Evolutionary conservation across 2,329 filamentous ascomycete genomes (phyloP), one percentile per base, ranked within the genome.

Genomic region (Neodidymelliopsis sp.): DNA sequence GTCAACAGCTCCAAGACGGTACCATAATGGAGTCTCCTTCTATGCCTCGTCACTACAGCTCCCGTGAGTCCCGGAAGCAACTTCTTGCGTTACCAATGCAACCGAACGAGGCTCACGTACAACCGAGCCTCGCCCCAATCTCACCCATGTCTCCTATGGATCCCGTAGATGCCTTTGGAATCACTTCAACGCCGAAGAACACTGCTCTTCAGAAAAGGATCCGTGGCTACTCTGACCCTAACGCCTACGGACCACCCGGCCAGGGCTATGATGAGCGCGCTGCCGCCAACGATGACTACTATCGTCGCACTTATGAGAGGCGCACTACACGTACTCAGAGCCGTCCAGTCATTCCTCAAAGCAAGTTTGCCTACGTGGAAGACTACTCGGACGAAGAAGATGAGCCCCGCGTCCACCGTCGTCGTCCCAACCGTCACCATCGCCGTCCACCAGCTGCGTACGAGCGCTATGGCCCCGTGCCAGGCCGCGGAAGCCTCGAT

Each of bases 331-430:
- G 50, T 7, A 45, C 51, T 2, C 46, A 52, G 16, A 34, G 29
- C 18, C 41, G 50, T 6, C 45, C 43, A 8, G 30, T 51, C 2
- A 34, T 49, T 9, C 18, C 36, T 10, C 50, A 49, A 13, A 54
- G 55, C 29, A 41, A 33, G 11, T 28, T 39, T 7, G 38, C 65
- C 1, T 67, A 65, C 36, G 51, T 63, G 19, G 67, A 70, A 50
- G 67, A 71, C 10, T 60, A 54, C 24, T 65, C 62, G 1, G 63
- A 69, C 25, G 65, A 67, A 13, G 65, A 68, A 4, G 57, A 66
- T 9, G 52, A 58, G 2, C 59, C 56, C 6, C 53, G 54, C 4
- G 33, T 47, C 23, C 63, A 69, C 48, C 62, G 63, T 10, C 63
- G 61, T 30, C 65, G 66, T 20, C 55, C 59, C 3, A 45, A 38